Base-by-base conservation (phyloP, 345 rosid genomes). In the Lepidium africanum region DNA sequence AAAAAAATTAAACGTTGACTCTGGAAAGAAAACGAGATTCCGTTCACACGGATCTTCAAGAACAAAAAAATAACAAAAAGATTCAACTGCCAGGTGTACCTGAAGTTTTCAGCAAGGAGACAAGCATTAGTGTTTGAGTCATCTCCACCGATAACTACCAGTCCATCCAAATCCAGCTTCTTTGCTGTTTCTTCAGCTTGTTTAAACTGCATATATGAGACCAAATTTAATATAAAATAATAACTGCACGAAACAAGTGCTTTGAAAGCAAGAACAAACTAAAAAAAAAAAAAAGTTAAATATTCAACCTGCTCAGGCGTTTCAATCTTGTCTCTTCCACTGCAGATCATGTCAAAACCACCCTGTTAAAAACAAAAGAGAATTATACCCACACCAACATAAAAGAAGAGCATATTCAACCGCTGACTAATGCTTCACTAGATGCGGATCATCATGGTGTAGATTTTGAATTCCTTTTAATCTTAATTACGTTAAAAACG, bases 311-410 rank as follows among this genome's bases (percentile, higher is more conserved):
- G 99, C 72, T 89, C 96, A 65, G 97, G 99, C 15, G 96, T 86
- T 83, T 95, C 97, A 74, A 91, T 95, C 81, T 95, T 95, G 87
- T 95, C 99, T 75, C 97, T 89, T 49, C 97, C 96, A 85, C 99
- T 95, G 82, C 96, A 85, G 42, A 95, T 91, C 97, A 95, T 95
- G 75, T 95, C 99, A 63, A 95, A 95, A 57, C 99, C 99, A 80
- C 99, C 97, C 99, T 94, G 80, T 43, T 42, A 36, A 70, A 19
- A 63, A 3, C 6, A 1, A 56, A 46, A 55, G 27, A 51, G 6
- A 51, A 68, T 63, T 9, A 48, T 21, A 60, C 36, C 61, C 63
- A 59, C 43, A 51, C 23, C 13, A 0, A 14, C 53, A 41, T 25
- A 3, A 69, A 41, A 17, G 0, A 41, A 5, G 2, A 61, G 39